Conservation (phyloP, 768 basidiomycete genomes). For the Pulveroboletus sp. region DNA sequence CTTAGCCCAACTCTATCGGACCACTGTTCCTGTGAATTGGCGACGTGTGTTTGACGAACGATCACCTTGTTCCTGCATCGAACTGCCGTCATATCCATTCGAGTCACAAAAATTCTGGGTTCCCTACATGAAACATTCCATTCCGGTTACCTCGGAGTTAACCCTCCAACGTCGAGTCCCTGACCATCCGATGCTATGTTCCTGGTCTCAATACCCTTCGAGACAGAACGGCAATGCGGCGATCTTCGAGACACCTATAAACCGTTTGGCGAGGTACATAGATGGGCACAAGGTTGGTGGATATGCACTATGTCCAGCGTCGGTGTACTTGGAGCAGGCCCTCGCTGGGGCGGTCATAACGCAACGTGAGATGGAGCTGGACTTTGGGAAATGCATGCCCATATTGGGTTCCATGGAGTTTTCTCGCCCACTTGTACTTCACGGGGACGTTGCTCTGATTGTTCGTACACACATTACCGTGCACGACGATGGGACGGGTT, state of each 20-base stretch:
- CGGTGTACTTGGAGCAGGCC: constrained; percentile 58
- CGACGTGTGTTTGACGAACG: constrained; percentile 48
- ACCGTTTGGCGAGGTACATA: constrained; percentile 41
- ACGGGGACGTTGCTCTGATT: constrained; percentile 26
- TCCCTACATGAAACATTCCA: constrained; percentile 34
- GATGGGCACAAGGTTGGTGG: constrained; percentile 56
- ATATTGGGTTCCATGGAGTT: constrained; percentile 45
- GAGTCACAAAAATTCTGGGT: constrained; percentile 55
- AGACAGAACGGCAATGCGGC: constrained; percentile 34
- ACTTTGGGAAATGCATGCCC: constrained; percentile 33
- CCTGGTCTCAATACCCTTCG: constrained; percentile 43
- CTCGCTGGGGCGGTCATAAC: constrained; percentile 43
- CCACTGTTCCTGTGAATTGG: constrained; percentile 47
- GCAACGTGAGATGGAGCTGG: constrained; percentile 29
- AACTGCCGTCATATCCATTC: constrained; percentile 65
- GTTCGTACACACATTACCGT: constrained; percentile 41
- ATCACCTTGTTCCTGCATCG: constrained; percentile 38
- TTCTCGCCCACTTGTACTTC: constrained; percentile 51
- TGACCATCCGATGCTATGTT: constrained; percentile 36
- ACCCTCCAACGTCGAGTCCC: constrained; percentile 5
- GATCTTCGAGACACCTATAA: constrained; percentile 53
- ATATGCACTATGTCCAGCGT: constrained; percentile 58
- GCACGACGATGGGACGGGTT: constrained; percentile 33
- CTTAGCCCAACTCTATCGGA: constrained; percentile 47
- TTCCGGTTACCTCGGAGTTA: neutral